Base-by-base conservation (phyloP, 495 filamentous ascomycete species). In the Apodospora peruviana region DNA sequence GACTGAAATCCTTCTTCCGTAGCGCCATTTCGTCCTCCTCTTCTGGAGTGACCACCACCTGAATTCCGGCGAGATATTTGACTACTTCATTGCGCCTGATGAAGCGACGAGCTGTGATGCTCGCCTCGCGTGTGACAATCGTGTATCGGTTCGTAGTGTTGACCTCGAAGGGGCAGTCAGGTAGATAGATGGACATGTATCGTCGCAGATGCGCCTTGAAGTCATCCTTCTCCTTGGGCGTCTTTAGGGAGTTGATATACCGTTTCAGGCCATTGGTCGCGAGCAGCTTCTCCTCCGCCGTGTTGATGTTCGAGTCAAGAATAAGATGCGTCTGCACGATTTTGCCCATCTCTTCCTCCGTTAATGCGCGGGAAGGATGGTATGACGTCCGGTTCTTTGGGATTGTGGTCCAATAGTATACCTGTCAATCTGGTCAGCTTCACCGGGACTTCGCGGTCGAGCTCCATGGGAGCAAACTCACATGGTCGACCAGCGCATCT, bases 121-220 rank as follows among this genome's bases (percentile, higher is more conserved):
- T 83, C 1, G 93, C 93, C 61, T 99, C 93, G 43, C 89, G 85
- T 16, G 83, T 84, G 25, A 79, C 80, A 24, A 96, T 88, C n/a
- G 90, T 91, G 68, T 96, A 99, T 37, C 94, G 84, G 59, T 96
- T 96, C 22, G 93, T 96, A 4, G 88, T 93, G 23, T 82, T 86
- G 35, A 97, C 88, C 62, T 99, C 93, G 58, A 90, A 97, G 2
- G 90, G 88, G 53, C 86, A 94, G 47, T 97, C 93, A 9, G 90
- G 85, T 22, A 90, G 75, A 68, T 96, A 96, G 54, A 96, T 90
- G 46, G 86, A 86, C 61, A 96, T 83, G 66, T 99, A 99, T 51
- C 87, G 90, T 38, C 85, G 84, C 51, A 96, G 73, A 61, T 99
- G 93, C 22, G 80, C 80, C 51, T 79, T 75, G 61, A 98, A 98